These are phyloP conservation scores for Moesziomyces sp. DNA, from an alignment of 1,284 basidiomycete genomes.

Conservation along the genomic window DNA sequence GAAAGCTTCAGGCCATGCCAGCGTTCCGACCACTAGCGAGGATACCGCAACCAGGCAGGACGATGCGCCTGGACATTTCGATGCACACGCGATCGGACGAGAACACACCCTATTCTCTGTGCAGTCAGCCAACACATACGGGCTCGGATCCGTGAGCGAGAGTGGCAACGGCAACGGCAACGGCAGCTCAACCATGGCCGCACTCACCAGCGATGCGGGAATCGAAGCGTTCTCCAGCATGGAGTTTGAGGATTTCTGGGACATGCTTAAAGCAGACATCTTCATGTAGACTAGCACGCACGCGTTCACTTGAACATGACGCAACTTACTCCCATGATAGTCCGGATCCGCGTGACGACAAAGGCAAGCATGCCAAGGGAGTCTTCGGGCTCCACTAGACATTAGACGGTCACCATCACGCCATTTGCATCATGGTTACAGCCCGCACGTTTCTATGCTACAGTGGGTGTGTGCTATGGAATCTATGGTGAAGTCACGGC, in stretches of 20 bases:
- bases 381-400: too few species aligned
- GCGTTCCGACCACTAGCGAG: not conserved
- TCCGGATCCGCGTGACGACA: too few species aligned
- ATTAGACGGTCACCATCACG: too few species aligned
- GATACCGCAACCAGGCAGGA: not conserved
- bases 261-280: conserved; percentile 18
- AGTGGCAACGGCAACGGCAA: not conserved
- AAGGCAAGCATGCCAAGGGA: too few species aligned
- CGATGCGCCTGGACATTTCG: too few species aligned
- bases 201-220: not conserved
- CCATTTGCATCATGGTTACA: too few species aligned
- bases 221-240: conserved; percentile 9
- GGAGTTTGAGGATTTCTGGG: conserved; percentile 18
- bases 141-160: not conserved
- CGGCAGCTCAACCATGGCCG: not conserved
- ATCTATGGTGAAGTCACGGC: not conserved
- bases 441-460: too few species aligned
- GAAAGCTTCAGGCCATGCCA: not conserved
- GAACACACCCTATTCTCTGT: not conserved
- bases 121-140: not conserved
- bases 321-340: too few species aligned
- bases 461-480: too few species aligned
- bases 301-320: too few species aligned
- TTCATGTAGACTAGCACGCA: conserved; percentile 7
- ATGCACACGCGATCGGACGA: not conserved